Base-by-base conservation (phyloP, 306 rosid species). In the Vicia villosa region DNA sequence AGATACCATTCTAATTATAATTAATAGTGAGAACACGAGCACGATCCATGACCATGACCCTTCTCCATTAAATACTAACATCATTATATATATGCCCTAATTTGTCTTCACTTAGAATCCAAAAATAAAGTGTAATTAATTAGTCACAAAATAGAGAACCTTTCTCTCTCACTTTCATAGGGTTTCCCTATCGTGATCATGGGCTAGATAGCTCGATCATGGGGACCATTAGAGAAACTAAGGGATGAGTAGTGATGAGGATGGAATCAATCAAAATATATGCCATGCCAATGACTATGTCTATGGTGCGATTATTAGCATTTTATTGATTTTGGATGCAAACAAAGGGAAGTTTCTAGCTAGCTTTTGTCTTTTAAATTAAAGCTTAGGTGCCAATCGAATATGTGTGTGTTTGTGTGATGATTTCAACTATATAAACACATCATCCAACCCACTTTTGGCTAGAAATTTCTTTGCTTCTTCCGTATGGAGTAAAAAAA, bases 381-480 rank as follows among this genome's bases (percentile, higher is more conserved):
- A 80, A 82, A 75, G 77, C 46, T 78, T 83, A 69, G 84, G 78
- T 87, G 89, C 73, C 80, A 68, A 81, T 81, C 73, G 77, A 84
- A 85, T 81, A 77, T 63, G 72, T 70, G n/a, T 51, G 63, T 78
- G 67, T 63, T 71, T 75, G 10, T 59, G 58, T 78, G 63, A 77
- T 66, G 63, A 78, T 63, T 76, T 76, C 80, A 73, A 63, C 62
- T 36, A 66, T 16, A 19, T 20, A 2, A 19, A 51, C 30, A 20
- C 30, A 51, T 51, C 28, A 60, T 62, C 46, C 51, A 78, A 43
- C 49, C 55, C 57, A 47, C 61, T 74, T 77, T 66, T 68, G 17
- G 69, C 37, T 69, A 60, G 26, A 6, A 41, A 54, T 4, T 70
- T 75, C 46, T 67, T 67, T 74, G 45, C 66, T 59, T n/a, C 79